Percentiles rank a stretch among this genome's conserved stretches.
Conservation (phyloP, 768 basidiomycete genomes). For the Rhodotorula diobovata region DNA sequence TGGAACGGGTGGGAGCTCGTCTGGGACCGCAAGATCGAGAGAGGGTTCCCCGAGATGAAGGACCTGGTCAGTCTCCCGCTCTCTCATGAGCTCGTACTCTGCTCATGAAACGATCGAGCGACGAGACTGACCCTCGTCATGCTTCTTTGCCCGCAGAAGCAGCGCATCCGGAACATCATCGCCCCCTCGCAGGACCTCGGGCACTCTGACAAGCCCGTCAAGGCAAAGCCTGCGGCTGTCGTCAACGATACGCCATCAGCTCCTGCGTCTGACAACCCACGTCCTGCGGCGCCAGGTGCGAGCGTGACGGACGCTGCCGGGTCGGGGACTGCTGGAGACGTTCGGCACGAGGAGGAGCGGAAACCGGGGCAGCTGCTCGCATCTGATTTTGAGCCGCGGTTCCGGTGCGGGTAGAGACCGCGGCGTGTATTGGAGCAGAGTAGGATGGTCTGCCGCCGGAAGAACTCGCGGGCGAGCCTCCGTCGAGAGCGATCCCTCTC, state of each 20-base stretch:
- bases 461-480: too few species aligned
- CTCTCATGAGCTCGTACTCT: too few species aligned
- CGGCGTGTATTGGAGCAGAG: neutral
- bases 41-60: conserved; percentile 50
- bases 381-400: conserved; percentile 16
- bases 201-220: conserved; percentile 46
- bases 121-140: too few species aligned
- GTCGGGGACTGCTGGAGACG: too few species aligned
- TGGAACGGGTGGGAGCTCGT: conserved; percentile 35
- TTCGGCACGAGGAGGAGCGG: neutral
- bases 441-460: too few species aligned
- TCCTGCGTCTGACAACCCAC: too few species aligned
- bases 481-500: too few species aligned
- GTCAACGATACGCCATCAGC: neutral
- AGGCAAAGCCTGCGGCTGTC: too few species aligned
- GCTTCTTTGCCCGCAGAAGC: conserved; percentile 42
- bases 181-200: conserved; percentile 47
- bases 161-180: conserved; percentile 48
- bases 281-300: too few species aligned
- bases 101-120: too few species aligned
- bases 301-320: too few species aligned
- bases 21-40: conserved; percentile 52
- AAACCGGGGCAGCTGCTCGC: neutral
- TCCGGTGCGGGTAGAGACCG: neutral
- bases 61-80: conserved; percentile 15